Conservation (phyloP, 352 stramenopile genomes). For the Pythium aristosporum region DNA sequence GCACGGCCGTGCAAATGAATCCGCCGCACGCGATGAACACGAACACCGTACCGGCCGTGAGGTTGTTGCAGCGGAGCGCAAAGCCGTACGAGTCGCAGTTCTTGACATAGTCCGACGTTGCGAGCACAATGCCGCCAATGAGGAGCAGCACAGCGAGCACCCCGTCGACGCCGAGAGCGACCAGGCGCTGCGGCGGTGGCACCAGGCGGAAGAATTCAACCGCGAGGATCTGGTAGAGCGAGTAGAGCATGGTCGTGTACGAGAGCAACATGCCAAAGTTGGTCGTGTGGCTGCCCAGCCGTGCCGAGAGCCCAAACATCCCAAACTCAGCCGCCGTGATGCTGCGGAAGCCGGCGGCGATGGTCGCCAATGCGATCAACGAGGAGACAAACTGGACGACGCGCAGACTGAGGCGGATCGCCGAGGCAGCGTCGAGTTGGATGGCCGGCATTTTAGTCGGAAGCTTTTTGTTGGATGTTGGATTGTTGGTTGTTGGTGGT, state of each 20-base stretch:
- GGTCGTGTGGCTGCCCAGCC: conserved; percentile 30
- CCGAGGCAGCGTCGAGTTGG: neutral
- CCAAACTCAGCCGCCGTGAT: neutral
- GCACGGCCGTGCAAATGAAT: conserved; percentile 26
- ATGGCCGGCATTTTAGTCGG: conserved; percentile 6
- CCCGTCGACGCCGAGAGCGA: conserved; percentile 39
- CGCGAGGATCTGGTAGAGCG: conserved; percentile 41
- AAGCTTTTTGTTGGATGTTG: neutral
- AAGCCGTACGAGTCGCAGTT: conserved; percentile 38
- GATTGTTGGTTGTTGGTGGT: neutral
- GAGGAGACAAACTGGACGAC: conserved; percentile 56
- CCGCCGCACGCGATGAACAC: conserved; percentile 46
- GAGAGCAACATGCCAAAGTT: conserved; percentile 62
- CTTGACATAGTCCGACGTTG: conserved; percentile 41
- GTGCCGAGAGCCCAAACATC: conserved; percentile 3
- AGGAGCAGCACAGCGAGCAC: conserved; percentile 42
- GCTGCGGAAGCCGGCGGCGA: conserved; percentile 36
- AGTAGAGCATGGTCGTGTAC: conserved; percentile 66
- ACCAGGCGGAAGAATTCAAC: conserved; percentile 51
- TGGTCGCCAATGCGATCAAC: conserved; percentile 50
- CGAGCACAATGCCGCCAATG: conserved; percentile 53
- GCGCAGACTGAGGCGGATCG: conserved; percentile 23
- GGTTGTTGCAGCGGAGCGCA: conserved; percentile 46
- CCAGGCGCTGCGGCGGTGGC: conserved; percentile 25
- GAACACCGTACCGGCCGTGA: conserved; percentile 48